Base-by-base conservation (phyloP, 495 filamentous ascomycete species). In the Penicillium turbatum region DNA sequence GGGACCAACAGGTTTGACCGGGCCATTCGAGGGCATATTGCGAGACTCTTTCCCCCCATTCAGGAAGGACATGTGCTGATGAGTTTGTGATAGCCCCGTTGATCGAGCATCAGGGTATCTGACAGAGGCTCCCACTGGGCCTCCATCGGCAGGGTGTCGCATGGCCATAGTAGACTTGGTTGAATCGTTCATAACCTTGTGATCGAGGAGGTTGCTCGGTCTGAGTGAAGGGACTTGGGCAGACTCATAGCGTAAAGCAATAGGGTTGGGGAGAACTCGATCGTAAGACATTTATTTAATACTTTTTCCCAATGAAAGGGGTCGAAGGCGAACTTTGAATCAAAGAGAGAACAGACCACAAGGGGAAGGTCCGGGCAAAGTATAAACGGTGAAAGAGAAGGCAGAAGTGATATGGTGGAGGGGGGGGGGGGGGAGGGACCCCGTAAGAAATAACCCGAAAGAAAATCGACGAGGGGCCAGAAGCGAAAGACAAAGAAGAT, bases 241-340 rank as follows among this genome's bases (percentile, higher is more conserved):
- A 55, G 67, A 56, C 42, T 77, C 74, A 73, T 78, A 65, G 48
- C 67, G 73, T 41, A 79, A 61, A 67, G 72, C 69, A 65, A 68
- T 59, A 48, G 77, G 78, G 47, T 69, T 67, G 59, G 78, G 78
- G 27, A 81, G 72, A 48, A 81, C 77, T 74, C 78, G 76, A 68
- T 81, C 74, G 67, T 71, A 81, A 72, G 77, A 80, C 77, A 81
- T 80, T 71, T 70, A 63, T 63, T 43, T 62, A 64, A 53, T 17
- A 21, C 24, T 38, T 43, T 31, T 12, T 31, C 29, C 31, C 19
- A 66, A 67, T 65, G 62, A 59, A 38, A 41, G 38, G 38, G 45
- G 21, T 42, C 36, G 42, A 56, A 39, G 55, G 44, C 48, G 48
- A 51, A 29, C 13, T 29, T 16, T 8, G 34, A 15, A 15, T 61